phyloP scores from a whole-genome alignment of 768 basidiomycete species.

The Royoungia palumana region DNA sequence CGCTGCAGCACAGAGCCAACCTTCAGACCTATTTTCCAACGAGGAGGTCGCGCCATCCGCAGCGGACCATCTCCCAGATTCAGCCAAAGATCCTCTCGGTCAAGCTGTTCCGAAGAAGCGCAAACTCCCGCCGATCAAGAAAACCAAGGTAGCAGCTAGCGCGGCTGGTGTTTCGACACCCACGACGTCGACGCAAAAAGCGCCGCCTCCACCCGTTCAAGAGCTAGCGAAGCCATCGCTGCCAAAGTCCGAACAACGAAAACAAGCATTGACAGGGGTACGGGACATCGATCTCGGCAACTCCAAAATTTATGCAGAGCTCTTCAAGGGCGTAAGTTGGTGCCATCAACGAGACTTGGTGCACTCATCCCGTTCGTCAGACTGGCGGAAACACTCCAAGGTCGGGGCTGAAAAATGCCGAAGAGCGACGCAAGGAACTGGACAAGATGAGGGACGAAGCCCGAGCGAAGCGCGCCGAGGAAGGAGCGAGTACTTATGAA shows the following conservation, averaged over 20 bases:
- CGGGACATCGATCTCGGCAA: slow-evolving; percentile 65
- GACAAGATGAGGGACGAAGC: slow-evolving; percentile 70
- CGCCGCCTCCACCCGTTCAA: slow-evolving; percentile 11
- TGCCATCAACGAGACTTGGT: not conserved
- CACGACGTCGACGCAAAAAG: slow-evolving; percentile 24
- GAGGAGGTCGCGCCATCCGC: slow-evolving; percentile 20
- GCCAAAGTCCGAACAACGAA: slow-evolving; percentile 30
- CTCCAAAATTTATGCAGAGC: slow-evolving; percentile 55
- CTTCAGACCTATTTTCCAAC: slow-evolving; percentile 29
- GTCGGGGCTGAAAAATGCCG: slow-evolving; percentile 52
- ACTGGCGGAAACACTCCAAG: slow-evolving; percentile 43
- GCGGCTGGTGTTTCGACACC: slow-evolving; percentile 24
- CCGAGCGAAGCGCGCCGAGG: slow-evolving; percentile 50
- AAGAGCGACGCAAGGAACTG: slow-evolving; percentile 65
- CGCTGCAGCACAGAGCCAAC: slow-evolving; percentile 33
- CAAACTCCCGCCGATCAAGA: slow-evolving; percentile 68
- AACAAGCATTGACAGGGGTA: slow-evolving; percentile 44
- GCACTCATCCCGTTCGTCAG: slow-evolving; percentile 21
- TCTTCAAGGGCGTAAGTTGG: slow-evolving; percentile 54
- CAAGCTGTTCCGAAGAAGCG: slow-evolving; percentile 49
- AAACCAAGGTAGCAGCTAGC: slow-evolving; percentile 44
- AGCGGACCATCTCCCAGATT: slow-evolving; percentile 10
- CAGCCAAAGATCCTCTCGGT: slow-evolving; percentile 21
- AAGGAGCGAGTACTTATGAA: slow-evolving; percentile 44
- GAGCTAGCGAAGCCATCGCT: slow-evolving; percentile 27